Evolutionary conservation across 164 flowering plant genomes (phyloP).

Genomic region (Malania oleifera): DNA sequence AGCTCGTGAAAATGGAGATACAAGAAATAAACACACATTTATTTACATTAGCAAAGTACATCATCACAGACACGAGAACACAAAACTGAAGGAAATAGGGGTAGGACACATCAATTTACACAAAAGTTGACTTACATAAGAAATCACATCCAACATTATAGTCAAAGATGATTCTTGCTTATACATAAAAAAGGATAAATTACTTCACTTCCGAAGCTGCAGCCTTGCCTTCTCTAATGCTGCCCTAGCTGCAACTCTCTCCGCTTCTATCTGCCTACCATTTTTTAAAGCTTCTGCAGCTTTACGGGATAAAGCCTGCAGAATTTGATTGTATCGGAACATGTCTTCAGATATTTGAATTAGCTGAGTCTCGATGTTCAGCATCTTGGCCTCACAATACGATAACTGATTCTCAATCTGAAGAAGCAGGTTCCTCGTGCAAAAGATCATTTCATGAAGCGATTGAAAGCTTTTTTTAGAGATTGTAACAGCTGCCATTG

Average conservation of each 20-base stretch:
- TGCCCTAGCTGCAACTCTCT: constrained; percentile 12
- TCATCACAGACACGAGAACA: no score
- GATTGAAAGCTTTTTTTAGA: background rate
- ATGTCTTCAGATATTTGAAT: background rate
- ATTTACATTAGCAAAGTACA: no score
- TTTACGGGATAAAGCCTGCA: constrained; percentile 4
- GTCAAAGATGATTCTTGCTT: no score
- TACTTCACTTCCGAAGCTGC: constrained; percentile 11
- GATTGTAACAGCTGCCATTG: background rate
- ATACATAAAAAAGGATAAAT: background rate
- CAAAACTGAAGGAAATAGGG: no score
- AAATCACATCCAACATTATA: no score
- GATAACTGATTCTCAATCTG: constrained; percentile 7
- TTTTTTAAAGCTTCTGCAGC: constrained; percentile 2
- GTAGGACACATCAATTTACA: no score
- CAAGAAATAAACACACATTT: no score
- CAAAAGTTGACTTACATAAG: no score
- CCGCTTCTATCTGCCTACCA: constrained; percentile 2
- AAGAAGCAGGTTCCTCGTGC: constrained; percentile 3
- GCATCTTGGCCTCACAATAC: constrained; percentile 11
- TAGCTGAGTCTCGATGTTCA: constrained; percentile 1
- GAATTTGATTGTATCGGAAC: background rate
- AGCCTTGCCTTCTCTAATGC: constrained; percentile 20
- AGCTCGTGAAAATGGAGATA: no score
- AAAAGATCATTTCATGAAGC: constrained; percentile 4